phyloP scores from a whole-genome alignment of 306 rosid genomes.

The Pachyrhizus erosus region DNA sequence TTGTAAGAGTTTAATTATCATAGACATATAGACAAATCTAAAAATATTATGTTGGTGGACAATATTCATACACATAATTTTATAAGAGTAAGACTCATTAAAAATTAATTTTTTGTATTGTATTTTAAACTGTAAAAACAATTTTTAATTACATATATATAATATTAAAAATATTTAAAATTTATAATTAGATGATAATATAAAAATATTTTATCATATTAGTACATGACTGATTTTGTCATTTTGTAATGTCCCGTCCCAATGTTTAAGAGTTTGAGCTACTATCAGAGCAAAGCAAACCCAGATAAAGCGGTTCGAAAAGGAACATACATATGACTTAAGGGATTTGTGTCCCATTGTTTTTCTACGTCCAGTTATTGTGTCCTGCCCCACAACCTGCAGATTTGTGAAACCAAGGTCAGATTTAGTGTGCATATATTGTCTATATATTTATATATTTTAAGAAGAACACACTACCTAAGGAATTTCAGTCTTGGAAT shows the following conservation, averaged over 20 bases:
- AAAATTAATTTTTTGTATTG: no score
- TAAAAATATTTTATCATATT: no score
- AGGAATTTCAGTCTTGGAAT: neutral
- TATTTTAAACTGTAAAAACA: no score
- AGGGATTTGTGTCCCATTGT: slow-evolving; percentile 26
- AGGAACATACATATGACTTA: slow-evolving; percentile 30
- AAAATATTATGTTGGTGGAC: no score
- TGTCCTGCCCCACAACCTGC: slow-evolving; percentile 17
- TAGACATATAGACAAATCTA: no score
- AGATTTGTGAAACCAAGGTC: slow-evolving; percentile 7
- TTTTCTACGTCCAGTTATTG: neutral
- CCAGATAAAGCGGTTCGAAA: slow-evolving; percentile 38
- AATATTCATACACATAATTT: no score
- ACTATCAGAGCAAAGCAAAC: slow-evolving; percentile 7
- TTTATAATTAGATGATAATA: no score
- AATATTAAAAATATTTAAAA: no score
- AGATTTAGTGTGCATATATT: neutral
- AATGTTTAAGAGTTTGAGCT: slow-evolving; percentile 3
- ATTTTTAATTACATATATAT: no score
- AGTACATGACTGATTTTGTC: no score
- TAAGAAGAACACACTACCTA: slow-evolving; percentile 11
- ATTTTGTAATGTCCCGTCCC: neutral
- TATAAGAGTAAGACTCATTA: no score
- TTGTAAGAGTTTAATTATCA: no score
- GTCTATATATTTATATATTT: neutral